Base-by-base conservation (phyloP, 495 filamentous ascomycete genomes). In the Acidiella bohemica region DNA sequence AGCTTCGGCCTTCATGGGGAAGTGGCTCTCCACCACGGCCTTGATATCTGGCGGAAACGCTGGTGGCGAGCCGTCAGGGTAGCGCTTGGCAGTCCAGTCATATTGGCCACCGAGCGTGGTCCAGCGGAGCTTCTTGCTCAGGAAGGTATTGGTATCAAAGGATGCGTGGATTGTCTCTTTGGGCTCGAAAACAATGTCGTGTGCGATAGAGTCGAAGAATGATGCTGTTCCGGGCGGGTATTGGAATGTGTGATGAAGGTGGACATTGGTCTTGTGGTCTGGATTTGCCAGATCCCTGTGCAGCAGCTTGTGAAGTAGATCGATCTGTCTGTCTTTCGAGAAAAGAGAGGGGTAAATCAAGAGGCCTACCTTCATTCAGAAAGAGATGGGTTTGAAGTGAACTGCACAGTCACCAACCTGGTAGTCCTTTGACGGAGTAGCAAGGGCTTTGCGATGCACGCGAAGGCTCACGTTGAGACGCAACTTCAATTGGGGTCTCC, bases 21-120 rank as follows among this genome's bases (percentile, higher is more conserved):
- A 92, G 0, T 84, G 56, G 0, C 61, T 59, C 13, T 68, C 64
- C 9, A 93, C 52, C 18, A 92, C 67, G 1, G 46, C 50, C 4
- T 71, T 71, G 42, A 90, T 69, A 53, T 94, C 85, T 3, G 44
- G 28, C 3, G 88, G 88, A 47, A 94, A 93, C 2, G 53, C 43
- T 2, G 82, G 81, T n/a, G 84, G 78, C 1, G 46, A 43, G 34
- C 67, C 68, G 2, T 58, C 51, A 0, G 86, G 84, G 55, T 95
- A 94, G 20, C 68, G 60, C 53, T 92, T 85, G 25, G 70, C 66
- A 2, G 84, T 87, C 88, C 88, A 94, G 59, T 96, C 80, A 60
- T 96, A 93, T 53, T 95, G 86, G 0, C 83, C 85, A 20, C 88
- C 90, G 9, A 96, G 68, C 5, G 88, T 94, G 11, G 93, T 71